Evolutionary conservation across 495 filamentous ascomycete genomes (phyloP).

Genomic region (Aspergillus affinis): DNA sequence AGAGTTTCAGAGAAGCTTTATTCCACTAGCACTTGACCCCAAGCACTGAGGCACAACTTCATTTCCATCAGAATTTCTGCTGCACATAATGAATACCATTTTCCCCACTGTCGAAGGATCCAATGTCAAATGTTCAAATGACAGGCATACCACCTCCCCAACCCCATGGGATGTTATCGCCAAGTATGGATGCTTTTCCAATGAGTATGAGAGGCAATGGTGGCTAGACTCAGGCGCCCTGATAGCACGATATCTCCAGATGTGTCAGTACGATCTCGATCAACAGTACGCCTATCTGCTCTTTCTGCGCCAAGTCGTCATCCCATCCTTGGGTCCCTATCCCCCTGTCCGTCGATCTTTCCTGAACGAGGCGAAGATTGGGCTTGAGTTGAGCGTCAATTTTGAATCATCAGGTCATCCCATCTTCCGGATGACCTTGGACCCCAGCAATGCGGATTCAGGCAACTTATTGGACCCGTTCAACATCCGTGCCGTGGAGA

Average conservation of each 20-base stretch:
- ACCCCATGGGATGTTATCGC: slow-evolving; percentile 1
- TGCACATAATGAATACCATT: neutral
- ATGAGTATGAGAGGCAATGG: slow-evolving; percentile 1
- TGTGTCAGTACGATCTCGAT: neutral
- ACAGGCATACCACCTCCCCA: neutral
- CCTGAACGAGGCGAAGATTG: neutral
- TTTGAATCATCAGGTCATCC: neutral
- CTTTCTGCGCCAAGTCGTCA: neutral
- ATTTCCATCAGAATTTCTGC: neutral
- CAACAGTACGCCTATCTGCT: slow-evolving; percentile 3
- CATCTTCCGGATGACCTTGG: neutral
- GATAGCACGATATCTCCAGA: neutral
- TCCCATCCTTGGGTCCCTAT: neutral
- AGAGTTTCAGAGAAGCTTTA: neutral
- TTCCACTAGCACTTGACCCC: neutral
- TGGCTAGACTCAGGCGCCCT: neutral
- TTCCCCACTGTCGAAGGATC: no score
- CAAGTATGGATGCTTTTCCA: neutral
- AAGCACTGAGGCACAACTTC: neutral
- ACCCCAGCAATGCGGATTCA: neutral
- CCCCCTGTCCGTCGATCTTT: neutral
- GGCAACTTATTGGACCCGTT: neutral
- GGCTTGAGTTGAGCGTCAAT: slow-evolving; percentile 3
- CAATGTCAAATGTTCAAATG: neutral
- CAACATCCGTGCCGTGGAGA: neutral